phyloP scores from a whole-genome alignment of 345 rosid genomes.

The Punica granatum region DNA sequence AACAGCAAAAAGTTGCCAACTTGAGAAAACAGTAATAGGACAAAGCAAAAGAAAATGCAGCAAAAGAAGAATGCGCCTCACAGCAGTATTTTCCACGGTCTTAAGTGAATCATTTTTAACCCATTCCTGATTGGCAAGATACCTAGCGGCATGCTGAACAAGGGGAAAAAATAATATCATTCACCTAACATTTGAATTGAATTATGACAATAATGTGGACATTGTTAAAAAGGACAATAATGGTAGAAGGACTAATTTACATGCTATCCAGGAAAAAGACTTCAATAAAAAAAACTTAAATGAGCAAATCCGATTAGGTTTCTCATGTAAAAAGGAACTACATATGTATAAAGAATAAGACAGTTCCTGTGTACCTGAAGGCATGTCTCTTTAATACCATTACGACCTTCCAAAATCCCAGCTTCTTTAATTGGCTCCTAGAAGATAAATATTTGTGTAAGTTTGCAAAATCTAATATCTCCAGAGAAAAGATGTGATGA shows the following conservation, averaged over 20 bases:
- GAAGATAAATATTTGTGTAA: constrained; percentile 16
- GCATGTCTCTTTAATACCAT: constrained; percentile 98
- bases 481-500: constrained; percentile 5
- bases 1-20: constrained; percentile 13
- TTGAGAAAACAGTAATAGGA: constrained; percentile 18
- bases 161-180: constrained; percentile 7
- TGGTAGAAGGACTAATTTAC: neutral
- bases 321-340: constrained; percentile 4
- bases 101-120: constrained; percentile 90
- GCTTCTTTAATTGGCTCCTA: constrained; percentile 99
- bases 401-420: constrained; percentile 98
- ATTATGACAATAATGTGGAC: neutral
- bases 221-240: constrained; percentile 1
- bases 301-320: neutral
- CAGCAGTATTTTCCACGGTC: constrained; percentile 98
- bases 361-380: constrained; percentile 61
- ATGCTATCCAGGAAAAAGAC: neutral
- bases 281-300: neutral
- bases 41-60: constrained; percentile 14
- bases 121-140: constrained; percentile 99
- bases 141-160: constrained; percentile 95
- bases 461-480: constrained; percentile 16
- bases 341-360: neutral
- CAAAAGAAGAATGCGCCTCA: constrained; percentile 28
- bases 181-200: constrained; percentile 1